Percentiles rank a stretch among this genome's conserved stretches.
phyloP scores from a whole-genome alignment of 768 basidiomycete species.

The Tephrocybe sp. region DNA sequence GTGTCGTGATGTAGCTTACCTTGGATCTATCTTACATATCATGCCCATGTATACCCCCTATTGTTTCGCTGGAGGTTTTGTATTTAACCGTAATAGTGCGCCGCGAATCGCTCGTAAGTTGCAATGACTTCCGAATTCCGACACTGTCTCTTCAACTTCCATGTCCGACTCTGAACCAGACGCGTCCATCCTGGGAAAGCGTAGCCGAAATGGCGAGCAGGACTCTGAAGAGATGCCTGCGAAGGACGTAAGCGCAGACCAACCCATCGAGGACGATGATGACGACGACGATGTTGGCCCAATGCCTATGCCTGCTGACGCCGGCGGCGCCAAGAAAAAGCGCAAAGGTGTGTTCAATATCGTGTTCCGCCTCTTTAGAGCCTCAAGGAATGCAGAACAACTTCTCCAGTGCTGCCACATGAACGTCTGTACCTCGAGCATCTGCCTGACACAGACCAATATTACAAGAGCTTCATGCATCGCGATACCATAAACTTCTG shows the following conservation, averaged over 20 bases:
- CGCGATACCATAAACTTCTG: constrained; percentile 88
- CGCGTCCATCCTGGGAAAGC: constrained; percentile 63
- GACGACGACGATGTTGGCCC: constrained; percentile 86
- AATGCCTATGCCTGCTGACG: constrained; percentile 75
- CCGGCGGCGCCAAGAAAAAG: constrained; percentile 64
- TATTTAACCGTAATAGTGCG: too few species aligned
- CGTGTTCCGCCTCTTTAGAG: constrained; percentile 18
- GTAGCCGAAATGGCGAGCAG: constrained; percentile 41
- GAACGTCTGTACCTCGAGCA: constrained; percentile 92
- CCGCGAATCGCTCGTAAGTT: background rate
- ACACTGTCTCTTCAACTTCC: constrained; percentile 3
- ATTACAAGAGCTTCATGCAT: constrained; percentile 99
- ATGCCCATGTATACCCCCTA: too few species aligned
- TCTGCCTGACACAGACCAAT: constrained; percentile 89
- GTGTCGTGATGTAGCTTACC: constrained; percentile 53
- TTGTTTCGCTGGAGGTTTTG: too few species aligned
- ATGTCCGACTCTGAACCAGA: constrained; percentile 53
- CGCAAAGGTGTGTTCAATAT: constrained; percentile 64
- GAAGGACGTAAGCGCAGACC: constrained; percentile 14
- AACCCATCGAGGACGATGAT: constrained; percentile 49
- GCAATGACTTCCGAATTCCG: constrained; percentile 19
- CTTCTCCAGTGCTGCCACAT: constrained; percentile 78
- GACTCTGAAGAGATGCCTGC: constrained; percentile 14
- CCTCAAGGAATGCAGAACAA: constrained; percentile 34
- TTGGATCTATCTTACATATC: constrained; percentile 2